Percentiles rank a stretch among this genome's conserved stretches.
These are phyloP conservation scores for Pyrenula aspistea DNA, from an alignment of 495 filamentous ascomycete species.

Conservation along the genomic window DNA sequence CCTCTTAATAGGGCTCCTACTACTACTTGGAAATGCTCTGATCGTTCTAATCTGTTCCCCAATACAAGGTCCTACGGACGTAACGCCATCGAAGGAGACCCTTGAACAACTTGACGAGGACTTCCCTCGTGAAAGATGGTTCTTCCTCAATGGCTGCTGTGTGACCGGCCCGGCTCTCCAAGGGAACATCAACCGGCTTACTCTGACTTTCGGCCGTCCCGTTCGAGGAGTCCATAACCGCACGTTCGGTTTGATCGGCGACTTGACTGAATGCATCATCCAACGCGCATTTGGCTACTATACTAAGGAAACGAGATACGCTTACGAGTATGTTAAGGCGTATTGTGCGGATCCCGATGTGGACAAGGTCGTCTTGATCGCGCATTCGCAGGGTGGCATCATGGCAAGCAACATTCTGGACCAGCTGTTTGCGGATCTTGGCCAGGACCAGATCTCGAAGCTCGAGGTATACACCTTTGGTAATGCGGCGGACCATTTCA, in stretches of 20 bases:
- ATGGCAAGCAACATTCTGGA: slow-evolving; percentile 64
- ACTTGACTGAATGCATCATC: slow-evolving; percentile 64
- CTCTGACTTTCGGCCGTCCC: slow-evolving; percentile 61
- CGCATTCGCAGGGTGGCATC: slow-evolving; percentile 77
- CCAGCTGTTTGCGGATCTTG: slow-evolving; percentile 66
- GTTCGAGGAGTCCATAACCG: slow-evolving; percentile 75
- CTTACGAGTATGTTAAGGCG: slow-evolving; percentile 41
- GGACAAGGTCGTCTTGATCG: slow-evolving; percentile 62
- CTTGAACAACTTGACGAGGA: background rate
- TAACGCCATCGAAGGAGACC: background rate
- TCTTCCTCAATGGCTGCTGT: slow-evolving; percentile 62
- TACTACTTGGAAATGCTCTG: background rate
- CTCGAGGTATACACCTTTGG: slow-evolving; percentile 84
- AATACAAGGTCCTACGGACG: background rate
- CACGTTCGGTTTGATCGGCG: slow-evolving; percentile 63
- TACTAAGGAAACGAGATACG: slow-evolving; percentile 51
- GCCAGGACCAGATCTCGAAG: slow-evolving; percentile 50
- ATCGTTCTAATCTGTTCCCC: background rate
- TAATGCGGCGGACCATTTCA: slow-evolving; percentile 77
- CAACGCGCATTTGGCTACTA: slow-evolving; percentile 66
- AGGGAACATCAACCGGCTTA: slow-evolving; percentile 58
- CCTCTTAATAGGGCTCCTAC: background rate
- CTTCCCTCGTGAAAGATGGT: slow-evolving; percentile 48
- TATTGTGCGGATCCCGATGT: slow-evolving; percentile 43
- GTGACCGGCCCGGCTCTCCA: slow-evolving; percentile 49